Evolutionary conservation across 208 protist species (phyloP), one percentile per base, ranked within the genome.

Genomic region (Trypanosoma theileri): DNA sequence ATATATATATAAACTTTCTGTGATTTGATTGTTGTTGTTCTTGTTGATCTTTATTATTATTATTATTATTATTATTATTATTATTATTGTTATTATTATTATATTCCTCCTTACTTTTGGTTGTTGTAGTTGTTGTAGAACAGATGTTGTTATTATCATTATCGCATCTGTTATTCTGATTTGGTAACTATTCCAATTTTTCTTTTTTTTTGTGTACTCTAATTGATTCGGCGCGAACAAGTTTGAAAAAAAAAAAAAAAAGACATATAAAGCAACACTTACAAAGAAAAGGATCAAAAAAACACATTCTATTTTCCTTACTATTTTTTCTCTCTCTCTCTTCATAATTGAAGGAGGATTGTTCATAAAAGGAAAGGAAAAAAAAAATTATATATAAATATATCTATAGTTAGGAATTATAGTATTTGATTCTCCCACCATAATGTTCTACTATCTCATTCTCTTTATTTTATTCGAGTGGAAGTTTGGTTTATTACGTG

Each of bases 401-500:
- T 40, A 59, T 26, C 16, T 31, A 50, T 22, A 22, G 1, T 24
- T 59, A 4, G 21, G 26, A 19, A 9, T 35, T 35, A 35, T 8
- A 35, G 24, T 22, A 21, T 60, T 21, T 40, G 11, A 3, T 51
- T 70, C 24, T 64, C 82, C 19, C 10, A 16, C 21, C n/a, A 4
- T 35, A 51, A 68, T 68, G 63, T 35, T 59, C 22, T 73, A 46
- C 45, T 44, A 53, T 40, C 26, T 62, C 14, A 28, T 67, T 52
- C 13, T 67, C 4, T 41, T 68, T 13, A 24, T 42, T 54, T 44
- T 66, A 24, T 13, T 90, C 13, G 85, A 89, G 71, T 85, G 83
- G 63, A 89, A 84, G 58, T 73, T 90, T 46, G 60, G 80, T 16
- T 28, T 82, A 31, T n/a, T 92, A 48, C 74, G 81, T 51, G 87